phyloP scores from a whole-genome alignment of 306 rosid species.

The Castanopsis chinensis region DNA sequence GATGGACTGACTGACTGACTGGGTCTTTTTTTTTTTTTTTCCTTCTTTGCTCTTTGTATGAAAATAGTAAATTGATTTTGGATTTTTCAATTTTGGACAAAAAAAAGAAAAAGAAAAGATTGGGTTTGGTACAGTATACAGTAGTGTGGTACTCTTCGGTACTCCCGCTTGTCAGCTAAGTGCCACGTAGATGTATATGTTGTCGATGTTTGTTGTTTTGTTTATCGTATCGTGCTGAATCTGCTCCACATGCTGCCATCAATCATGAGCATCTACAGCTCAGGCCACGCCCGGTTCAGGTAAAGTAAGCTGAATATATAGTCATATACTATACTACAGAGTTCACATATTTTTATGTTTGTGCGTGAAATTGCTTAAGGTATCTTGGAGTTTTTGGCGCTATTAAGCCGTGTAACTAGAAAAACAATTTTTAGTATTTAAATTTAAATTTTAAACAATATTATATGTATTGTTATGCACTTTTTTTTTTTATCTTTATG shows the following conservation, averaged over 20 bases:
- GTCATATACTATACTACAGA: no score
- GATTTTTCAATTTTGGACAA: background rate
- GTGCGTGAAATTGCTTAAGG: no score
- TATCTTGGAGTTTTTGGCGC: no score
- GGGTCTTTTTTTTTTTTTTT: no score
- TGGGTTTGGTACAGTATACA: background rate
- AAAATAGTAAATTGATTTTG: background rate
- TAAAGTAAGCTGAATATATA: background rate
- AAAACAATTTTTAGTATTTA: no score
- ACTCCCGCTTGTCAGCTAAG: background rate
- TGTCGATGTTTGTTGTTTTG: background rate
- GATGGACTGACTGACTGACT: no score
- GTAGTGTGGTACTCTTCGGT: background rate
- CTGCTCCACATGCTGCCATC: slow-evolving; percentile 35
- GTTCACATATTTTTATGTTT: no score
- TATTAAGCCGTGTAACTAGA: no score
- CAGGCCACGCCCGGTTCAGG: slow-evolving; percentile 19
- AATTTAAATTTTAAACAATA: no score
- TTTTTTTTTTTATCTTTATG: no score
- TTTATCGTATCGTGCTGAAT: background rate
- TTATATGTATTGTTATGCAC: no score
- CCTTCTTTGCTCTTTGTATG: no score
- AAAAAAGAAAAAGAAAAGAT: background rate
- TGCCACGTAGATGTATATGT: background rate
- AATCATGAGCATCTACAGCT: slow-evolving; percentile 28